Percentiles rank a stretch among this genome's conserved stretches.
phyloP scores from a whole-genome alignment of 2,329 filamentous ascomycete genomes.

The Aspergillus udagawae region DNA sequence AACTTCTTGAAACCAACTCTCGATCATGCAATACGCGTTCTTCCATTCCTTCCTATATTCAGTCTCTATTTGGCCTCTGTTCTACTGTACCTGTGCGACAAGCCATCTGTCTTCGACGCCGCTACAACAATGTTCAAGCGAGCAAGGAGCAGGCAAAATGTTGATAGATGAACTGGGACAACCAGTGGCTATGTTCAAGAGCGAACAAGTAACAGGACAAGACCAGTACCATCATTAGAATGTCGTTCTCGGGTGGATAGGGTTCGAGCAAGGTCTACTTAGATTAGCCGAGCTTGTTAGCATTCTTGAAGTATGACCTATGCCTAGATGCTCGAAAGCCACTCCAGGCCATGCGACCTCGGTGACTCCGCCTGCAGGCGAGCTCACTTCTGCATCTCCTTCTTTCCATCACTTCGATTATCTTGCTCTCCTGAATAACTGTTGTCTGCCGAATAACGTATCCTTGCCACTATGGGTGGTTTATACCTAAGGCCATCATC shows the following conservation, averaged over 20 bases:
- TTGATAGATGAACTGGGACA: neutral
- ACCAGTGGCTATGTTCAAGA: neutral
- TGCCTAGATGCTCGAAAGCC: neutral
- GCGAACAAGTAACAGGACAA: neutral
- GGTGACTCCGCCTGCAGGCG: neutral
- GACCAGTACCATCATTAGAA: neutral
- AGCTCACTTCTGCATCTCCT: neutral
- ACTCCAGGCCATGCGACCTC: neutral
- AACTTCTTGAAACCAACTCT: neutral
- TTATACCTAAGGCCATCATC: neutral
- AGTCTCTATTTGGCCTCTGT: no score
- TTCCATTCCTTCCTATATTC: neutral
- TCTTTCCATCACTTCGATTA: neutral
- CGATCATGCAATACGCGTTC: neutral
- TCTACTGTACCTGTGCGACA: no score
- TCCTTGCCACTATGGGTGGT: no score
- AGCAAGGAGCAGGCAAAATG: no score
- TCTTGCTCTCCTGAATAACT: no score
- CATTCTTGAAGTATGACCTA: neutral
- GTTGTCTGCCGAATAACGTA: no score
- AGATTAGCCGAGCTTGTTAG: neutral
- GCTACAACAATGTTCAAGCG: no score
- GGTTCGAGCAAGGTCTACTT: neutral
- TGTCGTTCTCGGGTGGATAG: neutral
- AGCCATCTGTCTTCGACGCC: no score